A percentile compares a stretch with the other conserved stretches of the same genome.
These are phyloP conservation scores for Rhynchosporium secalis DNA, from an alignment of 2,329 filamentous ascomycete genomes.

Conservation along the genomic window DNA sequence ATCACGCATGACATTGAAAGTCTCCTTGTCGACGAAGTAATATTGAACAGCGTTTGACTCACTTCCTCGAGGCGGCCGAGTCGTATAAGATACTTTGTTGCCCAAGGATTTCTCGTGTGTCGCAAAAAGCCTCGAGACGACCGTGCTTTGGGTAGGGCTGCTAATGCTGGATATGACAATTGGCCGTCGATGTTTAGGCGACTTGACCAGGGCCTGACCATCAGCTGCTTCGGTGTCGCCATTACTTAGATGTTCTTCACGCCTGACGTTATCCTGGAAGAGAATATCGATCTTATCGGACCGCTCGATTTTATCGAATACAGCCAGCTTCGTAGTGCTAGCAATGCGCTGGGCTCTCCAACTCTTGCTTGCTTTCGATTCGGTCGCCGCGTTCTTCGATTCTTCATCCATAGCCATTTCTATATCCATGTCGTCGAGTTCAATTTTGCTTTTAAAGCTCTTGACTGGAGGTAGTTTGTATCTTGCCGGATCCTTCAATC, in stretches of 20 bases:
- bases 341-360: constrained; percentile 88
- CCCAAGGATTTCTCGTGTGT: constrained; percentile 66
- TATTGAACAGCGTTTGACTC: constrained; percentile 55
- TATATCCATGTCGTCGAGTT: constrained; percentile 80
- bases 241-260: constrained; percentile 41
- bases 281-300: constrained; percentile 67
- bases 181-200: constrained; percentile 52
- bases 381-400: constrained; percentile 58
- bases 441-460: constrained; percentile 71
- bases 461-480: constrained; percentile 70
- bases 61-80: constrained; percentile 49
- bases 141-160: constrained; percentile 61
- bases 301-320: constrained; percentile 87
- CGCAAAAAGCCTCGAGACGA: constrained; percentile 63
- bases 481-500: constrained; percentile 65
- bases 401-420: constrained; percentile 71
- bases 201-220: constrained; percentile 38
- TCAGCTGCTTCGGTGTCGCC: constrained; percentile 41
- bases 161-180: constrained; percentile 69
- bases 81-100: constrained; percentile 56
- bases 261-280: constrained; percentile 50
- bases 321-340: constrained; percentile 68
- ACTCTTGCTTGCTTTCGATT: constrained; percentile 80
- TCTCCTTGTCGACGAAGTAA: constrained; percentile 56
- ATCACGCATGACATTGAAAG: constrained; percentile 59